Conservation (phyloP, 2,329 filamentous ascomycete species). For the Rhexocercosporidium sp. region DNA sequence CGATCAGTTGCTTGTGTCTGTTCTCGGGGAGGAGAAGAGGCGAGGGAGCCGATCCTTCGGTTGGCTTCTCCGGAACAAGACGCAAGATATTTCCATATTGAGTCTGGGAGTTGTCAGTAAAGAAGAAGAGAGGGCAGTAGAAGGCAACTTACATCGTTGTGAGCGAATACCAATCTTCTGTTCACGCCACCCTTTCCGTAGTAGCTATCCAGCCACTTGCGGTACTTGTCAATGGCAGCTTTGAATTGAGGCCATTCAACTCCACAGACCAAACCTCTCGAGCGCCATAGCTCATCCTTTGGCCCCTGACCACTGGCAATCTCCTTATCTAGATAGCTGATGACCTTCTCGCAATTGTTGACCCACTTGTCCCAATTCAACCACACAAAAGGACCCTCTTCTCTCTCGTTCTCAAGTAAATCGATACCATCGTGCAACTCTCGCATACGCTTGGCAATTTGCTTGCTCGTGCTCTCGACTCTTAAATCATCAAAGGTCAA, state of each 20-base stretch:
- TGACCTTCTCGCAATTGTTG: slow-evolving; percentile 60
- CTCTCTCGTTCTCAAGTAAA: slow-evolving; percentile 76
- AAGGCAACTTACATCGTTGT: slow-evolving; percentile 79
- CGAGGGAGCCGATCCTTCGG: slow-evolving; percentile 52
- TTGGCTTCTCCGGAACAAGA: slow-evolving; percentile 63
- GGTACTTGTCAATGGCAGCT: slow-evolving; percentile 76
- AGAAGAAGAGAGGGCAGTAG: not conserved
- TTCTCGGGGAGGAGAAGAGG: slow-evolving; percentile 88
- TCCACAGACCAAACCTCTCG: slow-evolving; percentile 79
- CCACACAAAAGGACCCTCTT: slow-evolving; percentile 83
- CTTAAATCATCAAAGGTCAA: slow-evolving; percentile 79
- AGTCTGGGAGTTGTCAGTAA: slow-evolving; percentile 60
- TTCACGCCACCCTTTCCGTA: slow-evolving; percentile 73
- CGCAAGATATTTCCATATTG: slow-evolving; percentile 98
- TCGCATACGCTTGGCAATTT: slow-evolving; percentile 97
- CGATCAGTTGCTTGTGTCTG: slow-evolving; percentile 92
- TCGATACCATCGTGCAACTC: slow-evolving; percentile 95
- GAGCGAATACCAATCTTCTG: slow-evolving; percentile 86
- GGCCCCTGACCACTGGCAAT: slow-evolving; percentile 49
- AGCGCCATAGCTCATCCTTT: slow-evolving; percentile 62
- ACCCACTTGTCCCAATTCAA: slow-evolving; percentile 83
- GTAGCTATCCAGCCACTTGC: slow-evolving; percentile 71
- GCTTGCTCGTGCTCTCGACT: slow-evolving; percentile 80
- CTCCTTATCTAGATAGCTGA: slow-evolving; percentile 60
- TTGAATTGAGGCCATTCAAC: slow-evolving; percentile 82